A percentile compares a stretch with the other conserved stretches of the same genome.
Conservation (phyloP, 805 yeast genomes). For the Metschnikowia reukaufii region DNA sequence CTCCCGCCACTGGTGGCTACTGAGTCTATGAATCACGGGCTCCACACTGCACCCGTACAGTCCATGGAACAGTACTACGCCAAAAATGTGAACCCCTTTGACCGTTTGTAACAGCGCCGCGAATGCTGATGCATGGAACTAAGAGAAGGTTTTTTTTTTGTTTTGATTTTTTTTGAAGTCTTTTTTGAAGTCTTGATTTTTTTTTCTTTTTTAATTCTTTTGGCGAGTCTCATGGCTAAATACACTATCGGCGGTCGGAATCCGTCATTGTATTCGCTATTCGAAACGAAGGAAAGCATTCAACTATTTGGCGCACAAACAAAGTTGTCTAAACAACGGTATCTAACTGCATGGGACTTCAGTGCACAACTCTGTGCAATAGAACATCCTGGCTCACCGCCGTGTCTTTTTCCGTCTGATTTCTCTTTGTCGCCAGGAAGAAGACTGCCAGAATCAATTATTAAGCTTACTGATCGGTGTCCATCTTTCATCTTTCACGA, state of each 20-base stretch:
- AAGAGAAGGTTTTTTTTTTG: neutral
- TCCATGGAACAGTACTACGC: constrained; percentile 22
- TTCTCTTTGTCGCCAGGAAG: constrained; percentile 11
- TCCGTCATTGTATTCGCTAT: constrained; percentile 9
- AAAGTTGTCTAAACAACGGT: constrained; percentile 1
- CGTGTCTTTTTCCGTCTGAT: constrained; percentile 18
- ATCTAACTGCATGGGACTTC: constrained; percentile 15
- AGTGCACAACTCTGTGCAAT: constrained; percentile 15
- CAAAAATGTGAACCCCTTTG: constrained; percentile 19
- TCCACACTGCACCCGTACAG: constrained; percentile 21
- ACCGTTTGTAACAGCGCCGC: constrained; percentile 10
- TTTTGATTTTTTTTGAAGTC: neutral
- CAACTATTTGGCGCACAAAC: neutral
- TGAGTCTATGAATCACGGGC: constrained; percentile 14
- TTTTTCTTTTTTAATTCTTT: neutral
- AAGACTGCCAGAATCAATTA: constrained; percentile 1
- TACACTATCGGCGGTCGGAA: neutral
- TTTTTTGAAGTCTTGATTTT: neutral
- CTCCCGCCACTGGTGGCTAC: constrained; percentile 19
- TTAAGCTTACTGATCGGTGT: constrained; percentile 4
- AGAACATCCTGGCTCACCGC: constrained; percentile 12
- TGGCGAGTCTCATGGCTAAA: neutral
- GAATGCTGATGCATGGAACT: no score
- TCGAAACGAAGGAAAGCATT: constrained; percentile 8
- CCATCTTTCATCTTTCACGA: constrained; percentile 12